These are phyloP conservation scores for Xylaria digitata DNA, from an alignment of 2,329 filamentous ascomycete genomes.

Conservation along the genomic window DNA sequence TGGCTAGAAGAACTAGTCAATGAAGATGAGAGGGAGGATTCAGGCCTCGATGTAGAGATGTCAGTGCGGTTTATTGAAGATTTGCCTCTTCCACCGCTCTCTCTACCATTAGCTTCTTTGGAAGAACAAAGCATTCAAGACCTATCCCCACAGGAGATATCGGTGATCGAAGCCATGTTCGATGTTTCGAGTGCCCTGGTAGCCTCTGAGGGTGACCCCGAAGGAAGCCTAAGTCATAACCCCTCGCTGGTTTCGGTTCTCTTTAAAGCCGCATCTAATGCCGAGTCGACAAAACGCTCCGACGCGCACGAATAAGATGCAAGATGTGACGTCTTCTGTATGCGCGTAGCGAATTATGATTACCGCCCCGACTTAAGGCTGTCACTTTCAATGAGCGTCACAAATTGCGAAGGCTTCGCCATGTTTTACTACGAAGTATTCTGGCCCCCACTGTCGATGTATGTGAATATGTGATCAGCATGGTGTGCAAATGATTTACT, in stretches of 20 bases:
- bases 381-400: neutral
- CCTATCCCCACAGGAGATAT: constrained; percentile 30
- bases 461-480: constrained; percentile 12
- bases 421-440: constrained; percentile 9
- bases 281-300: neutral
- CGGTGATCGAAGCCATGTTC: constrained; percentile 23
- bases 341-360: constrained; percentile 4
- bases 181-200: neutral
- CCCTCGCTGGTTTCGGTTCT: neutral
- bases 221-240: neutral
- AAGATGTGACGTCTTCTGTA: neutral
- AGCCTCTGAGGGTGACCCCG: neutral
- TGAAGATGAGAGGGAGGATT: constrained; percentile 29
- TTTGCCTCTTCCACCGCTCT: constrained; percentile 28
- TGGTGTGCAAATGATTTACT: constrained; percentile 16
- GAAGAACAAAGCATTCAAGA: constrained; percentile 23
- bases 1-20: constrained; percentile 33
- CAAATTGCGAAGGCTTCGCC: constrained; percentile 1
- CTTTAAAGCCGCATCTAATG: neutral
- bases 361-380: neutral
- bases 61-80: constrained; percentile 27
- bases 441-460: constrained; percentile 11
- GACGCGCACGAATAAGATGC: neutral
- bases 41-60: constrained; percentile 26
- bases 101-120: constrained; percentile 20